Base-by-base conservation (phyloP, 495 filamentous ascomycete species). In the Talaromyces trachyspermus region DNA sequence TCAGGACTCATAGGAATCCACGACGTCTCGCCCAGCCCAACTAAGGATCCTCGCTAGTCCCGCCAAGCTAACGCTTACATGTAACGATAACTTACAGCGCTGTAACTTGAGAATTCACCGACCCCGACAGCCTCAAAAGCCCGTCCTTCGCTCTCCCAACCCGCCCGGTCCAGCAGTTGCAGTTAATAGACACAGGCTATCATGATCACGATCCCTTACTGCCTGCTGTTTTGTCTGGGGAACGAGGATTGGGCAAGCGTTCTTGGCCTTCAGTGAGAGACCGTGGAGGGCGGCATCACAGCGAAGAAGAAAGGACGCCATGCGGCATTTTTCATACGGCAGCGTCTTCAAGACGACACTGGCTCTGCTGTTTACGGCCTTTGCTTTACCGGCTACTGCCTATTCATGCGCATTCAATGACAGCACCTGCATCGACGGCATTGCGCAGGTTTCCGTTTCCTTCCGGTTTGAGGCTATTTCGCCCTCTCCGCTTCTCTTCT, bases 351-450 rank as follows among this genome's bases (percentile, higher is more conserved):
- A 35, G 44, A 30, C 30, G 24, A 30, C 44, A 18, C 20, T 46
- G 18, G 20, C 30, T 12, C 23, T 46, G 11, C 29, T 36, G 14
- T 46, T 20, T 22, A 2, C 3, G 23, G 11, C 14, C 20, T 14
- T 36, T 35, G 19, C 19, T 17, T 36, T 37, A 18, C 44, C 44
- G 9, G 22, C 44, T 4, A 12, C 18, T 12, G 30, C 44, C 18
- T 27, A 67, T 39, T 55, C 66, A 36, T 72, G 69, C 44, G 60
- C 58, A 1, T 72, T 72, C 47, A 65, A 63, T 61, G 60, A 65
- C 46, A 57, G 36, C 3, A 61, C 52, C 3, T 72, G 69, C 48
- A 61, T 72, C 49, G 69, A 72, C 40, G 60, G 67, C 2, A 55
- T 71, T 20, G 69, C 69, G 41, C 69, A 72, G 42, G 63, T 63